These are phyloP conservation scores for Rubroboletus satanas DNA, from an alignment of 768 basidiomycete species.

Conservation along the genomic window DNA sequence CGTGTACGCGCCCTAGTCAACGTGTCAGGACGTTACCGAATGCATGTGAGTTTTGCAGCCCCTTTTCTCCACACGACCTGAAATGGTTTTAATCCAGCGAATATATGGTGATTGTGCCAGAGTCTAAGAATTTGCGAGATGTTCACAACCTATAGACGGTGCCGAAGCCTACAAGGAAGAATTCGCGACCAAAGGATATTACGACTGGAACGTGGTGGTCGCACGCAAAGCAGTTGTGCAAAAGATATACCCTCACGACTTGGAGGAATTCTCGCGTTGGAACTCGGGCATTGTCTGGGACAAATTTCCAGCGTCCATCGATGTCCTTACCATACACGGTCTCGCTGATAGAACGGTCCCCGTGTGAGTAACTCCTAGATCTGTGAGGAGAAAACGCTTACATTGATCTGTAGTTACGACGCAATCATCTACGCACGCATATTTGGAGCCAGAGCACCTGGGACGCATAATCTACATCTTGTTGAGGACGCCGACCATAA, in stretches of 20 bases:
- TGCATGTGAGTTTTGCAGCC: slow-evolving; percentile 50
- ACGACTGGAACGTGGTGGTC: slow-evolving; percentile 60
- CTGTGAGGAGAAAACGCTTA: not conserved
- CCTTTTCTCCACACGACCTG: not conserved
- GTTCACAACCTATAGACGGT: slow-evolving; percentile 18
- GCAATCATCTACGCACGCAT: slow-evolving; percentile 65
- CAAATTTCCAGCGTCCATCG: slow-evolving; percentile 54
- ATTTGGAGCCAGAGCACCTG: slow-evolving; percentile 52
- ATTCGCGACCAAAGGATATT: slow-evolving; percentile 55
- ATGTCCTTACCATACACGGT: slow-evolving; percentile 81
- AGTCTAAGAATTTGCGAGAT: not conserved
- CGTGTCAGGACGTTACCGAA: slow-evolving; percentile 72
- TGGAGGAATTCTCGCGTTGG: slow-evolving; percentile 60
- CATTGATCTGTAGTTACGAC: slow-evolving; percentile 50
- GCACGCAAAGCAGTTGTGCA: slow-evolving; percentile 56
- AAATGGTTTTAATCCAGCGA: slow-evolving; percentile 13
- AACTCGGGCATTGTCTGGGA: slow-evolving; percentile 68
- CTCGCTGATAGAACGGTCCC: slow-evolving; percentile 64
- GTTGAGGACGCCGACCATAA: slow-evolving; percentile 80
- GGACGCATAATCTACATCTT: slow-evolving; percentile 67
- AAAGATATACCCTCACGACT: slow-evolving; percentile 53
- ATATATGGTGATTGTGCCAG: slow-evolving; percentile 25
- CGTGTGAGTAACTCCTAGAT: slow-evolving; percentile 44
- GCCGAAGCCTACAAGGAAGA: slow-evolving; percentile 41
- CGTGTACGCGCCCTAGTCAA: slow-evolving; percentile 64